Conservation (phyloP, 768 basidiomycete genomes). For the Hemileccinum impolitum region DNA sequence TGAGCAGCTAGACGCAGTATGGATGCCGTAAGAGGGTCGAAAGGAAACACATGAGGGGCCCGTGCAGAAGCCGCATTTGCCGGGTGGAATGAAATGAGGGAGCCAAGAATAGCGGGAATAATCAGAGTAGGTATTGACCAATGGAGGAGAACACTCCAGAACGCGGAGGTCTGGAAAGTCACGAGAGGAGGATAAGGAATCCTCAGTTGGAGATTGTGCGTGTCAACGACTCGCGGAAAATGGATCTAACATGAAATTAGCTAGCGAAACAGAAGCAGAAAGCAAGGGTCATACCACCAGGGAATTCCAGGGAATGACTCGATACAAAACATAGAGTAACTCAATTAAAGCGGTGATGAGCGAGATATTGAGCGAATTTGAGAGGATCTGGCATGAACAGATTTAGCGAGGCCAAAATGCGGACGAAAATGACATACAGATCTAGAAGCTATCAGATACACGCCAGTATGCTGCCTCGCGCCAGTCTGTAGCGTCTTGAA, state of each 20-base stretch:
- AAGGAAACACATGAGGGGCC: conserved; percentile 24
- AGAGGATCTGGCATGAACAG: conserved; percentile 46
- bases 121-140: conserved; percentile 63
- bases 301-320: conserved; percentile 51
- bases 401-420: not conserved
- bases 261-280: not conserved
- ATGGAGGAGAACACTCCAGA: conserved; percentile 55
- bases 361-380: conserved; percentile 64
- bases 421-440: conserved; percentile 18
- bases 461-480: conserved; percentile 17
- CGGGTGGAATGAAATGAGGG: conserved; percentile 61
- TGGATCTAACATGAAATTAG: conserved; percentile 15
- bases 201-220: conserved; percentile 14
- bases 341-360: conserved; percentile 52
- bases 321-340: conserved; percentile 48
- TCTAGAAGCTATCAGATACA: conserved; percentile 24
- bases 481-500: conserved; percentile 19
- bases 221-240: conserved; percentile 8
- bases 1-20: conserved; percentile 63
- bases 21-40: conserved; percentile 63
- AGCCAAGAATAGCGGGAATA: conserved; percentile 54
- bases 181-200: conserved; percentile 49
- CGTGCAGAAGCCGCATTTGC: conserved; percentile 28
- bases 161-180: conserved; percentile 43
- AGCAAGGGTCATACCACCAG: conserved; percentile 34